Evolutionary conservation across 2,329 filamentous ascomycete genomes (phyloP).

Genomic region (Hypoxylon sp.): DNA sequence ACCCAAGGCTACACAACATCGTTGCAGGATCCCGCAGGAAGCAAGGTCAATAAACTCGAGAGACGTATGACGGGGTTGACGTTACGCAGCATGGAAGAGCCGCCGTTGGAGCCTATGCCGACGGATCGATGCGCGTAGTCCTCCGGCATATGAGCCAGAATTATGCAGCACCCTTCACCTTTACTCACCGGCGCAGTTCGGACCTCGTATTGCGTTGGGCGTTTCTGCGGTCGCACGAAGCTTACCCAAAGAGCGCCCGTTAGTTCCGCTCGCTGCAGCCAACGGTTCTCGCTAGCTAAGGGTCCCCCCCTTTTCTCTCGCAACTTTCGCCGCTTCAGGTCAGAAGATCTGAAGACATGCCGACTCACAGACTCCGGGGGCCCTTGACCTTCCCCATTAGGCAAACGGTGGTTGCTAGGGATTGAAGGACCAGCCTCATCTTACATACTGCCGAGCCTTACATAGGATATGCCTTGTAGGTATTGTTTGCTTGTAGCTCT

Average conservation of each 20-base stretch:
- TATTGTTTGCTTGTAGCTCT: constrained; percentile 3
- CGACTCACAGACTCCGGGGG: neutral
- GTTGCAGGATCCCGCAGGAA: constrained; percentile 18
- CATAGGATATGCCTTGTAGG: neutral
- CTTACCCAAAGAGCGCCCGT: neutral
- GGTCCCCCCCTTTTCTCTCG: neutral
- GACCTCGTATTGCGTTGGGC: constrained; percentile 27
- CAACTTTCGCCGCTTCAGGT: neutral
- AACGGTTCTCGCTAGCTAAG: neutral
- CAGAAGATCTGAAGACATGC: neutral
- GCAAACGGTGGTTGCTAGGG: neutral
- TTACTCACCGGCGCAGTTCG: constrained; percentile 27
- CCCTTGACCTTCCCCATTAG: neutral
- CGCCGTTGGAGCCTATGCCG: constrained; percentile 33
- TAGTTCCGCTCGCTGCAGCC: neutral
- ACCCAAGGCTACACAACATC: constrained; percentile 24
- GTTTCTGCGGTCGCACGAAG: neutral
- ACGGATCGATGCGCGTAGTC: constrained; percentile 29
- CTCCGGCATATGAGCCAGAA: constrained; percentile 22
- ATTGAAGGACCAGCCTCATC: constrained; percentile 1
- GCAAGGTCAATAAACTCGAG: constrained; percentile 15
- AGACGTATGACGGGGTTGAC: constrained; percentile 34
- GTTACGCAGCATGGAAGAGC: constrained; percentile 42
- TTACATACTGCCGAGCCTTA: constrained; percentile 6
- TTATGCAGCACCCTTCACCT: constrained; percentile 24